Evolutionary conservation across 2,329 filamentous ascomycete genomes (phyloP).

Genomic region (Phaeosphaeria sp.): DNA sequence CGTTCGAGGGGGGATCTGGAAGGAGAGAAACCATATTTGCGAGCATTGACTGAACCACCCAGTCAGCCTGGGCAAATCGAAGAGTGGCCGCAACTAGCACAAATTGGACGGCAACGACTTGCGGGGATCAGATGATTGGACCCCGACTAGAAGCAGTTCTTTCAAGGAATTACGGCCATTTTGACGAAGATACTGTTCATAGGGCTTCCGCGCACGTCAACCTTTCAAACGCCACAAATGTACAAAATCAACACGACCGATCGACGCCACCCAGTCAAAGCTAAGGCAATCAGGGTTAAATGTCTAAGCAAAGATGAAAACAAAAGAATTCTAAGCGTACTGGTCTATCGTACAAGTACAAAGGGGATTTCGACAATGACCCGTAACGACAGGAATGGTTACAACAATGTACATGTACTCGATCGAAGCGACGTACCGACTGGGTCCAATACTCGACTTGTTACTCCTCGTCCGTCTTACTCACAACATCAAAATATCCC

Average conservation of each 20-base stretch:
- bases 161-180: background rate
- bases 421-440: too few species aligned
- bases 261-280: too few species aligned
- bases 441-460: too few species aligned
- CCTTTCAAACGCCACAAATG: background rate
- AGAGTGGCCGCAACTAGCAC: constrained; percentile 35
- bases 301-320: too few species aligned
- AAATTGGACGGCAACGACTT: constrained; percentile 30
- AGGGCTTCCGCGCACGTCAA: background rate
- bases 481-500: constrained; percentile 34
- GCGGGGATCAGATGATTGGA: constrained; percentile 4
- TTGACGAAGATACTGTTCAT: background rate
- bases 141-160: too few species aligned
- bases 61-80: constrained; percentile 20
- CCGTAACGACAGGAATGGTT: background rate
- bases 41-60: constrained; percentile 23
- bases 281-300: too few species aligned
- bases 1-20: constrained; percentile 22
- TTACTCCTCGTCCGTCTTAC: constrained; percentile 2
- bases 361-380: background rate
- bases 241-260: too few species aligned
- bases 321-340: background rate
- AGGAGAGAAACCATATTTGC: constrained; percentile 17
- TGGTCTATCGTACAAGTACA: background rate
- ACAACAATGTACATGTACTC: background rate